Evolutionary conservation across 208 protist genomes (phyloP), one percentile per base, ranked within the genome.

Genomic region (Leishmania amazonensis): DNA sequence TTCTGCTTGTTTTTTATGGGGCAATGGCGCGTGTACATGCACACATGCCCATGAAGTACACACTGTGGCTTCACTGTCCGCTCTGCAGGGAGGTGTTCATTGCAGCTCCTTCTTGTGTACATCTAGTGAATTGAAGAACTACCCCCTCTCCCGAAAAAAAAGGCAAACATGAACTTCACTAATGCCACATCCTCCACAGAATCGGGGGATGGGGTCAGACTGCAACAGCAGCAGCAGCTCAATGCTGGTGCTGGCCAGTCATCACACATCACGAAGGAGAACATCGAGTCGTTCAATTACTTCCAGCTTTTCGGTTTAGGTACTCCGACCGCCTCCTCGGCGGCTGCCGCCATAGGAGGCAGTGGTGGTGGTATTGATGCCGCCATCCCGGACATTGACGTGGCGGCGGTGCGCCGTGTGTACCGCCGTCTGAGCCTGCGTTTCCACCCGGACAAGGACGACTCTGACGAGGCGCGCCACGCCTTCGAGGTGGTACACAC

Each of bases 401-500:
- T 79, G 19, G 58, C 67, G 15, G 47, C 67, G 17, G 60, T 93
- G 47, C 83, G 80, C 6, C 88, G 88, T 38, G 40, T 68, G n/a
- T 96, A 95, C 84, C 92, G 94, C 35, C 92, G 92, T 28, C 87
- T 91, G 54, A 92, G 90, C 17, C 83, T 97, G 17, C 80, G 90
- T 42, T 97, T 97, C 76, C 94, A 97, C 80, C 94, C 94, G 17
- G 94, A 97, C 84, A 97, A 97, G 85, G 94, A 97, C 79, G 73
- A 83, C 75, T 93, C 89, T 13, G 85, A 83, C 13, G 90, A 42
- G n/a, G 94, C 94, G 15, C 84, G 90, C 2, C 76, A 76, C 35
- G 94, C 91, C 35, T 97, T 97, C 81, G 89, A 91, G 67, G 75
- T 83, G 31, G 85, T 97, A 11, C 89, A 89, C 73, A 75, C 83